Evolutionary conservation across 805 yeast genomes (phyloP), one percentile per base, ranked within the genome.

Genomic region (Wickerhamiella cacticola): DNA sequence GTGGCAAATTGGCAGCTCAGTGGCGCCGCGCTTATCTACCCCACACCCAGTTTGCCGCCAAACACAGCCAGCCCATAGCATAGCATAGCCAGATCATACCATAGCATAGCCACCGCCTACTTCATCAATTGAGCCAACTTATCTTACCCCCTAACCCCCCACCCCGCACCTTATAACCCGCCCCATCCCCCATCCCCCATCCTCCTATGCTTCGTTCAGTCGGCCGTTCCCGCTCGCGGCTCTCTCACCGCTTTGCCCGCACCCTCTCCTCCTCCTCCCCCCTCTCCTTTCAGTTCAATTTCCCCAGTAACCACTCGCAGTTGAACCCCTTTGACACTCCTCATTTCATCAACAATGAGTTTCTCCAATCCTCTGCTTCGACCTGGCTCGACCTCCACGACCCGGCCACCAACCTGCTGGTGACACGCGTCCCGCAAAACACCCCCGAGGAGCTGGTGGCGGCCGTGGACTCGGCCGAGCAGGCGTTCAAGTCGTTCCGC

Each of bases 321-420:
- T 55, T 63, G 38, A 49, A 48, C 15, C 49, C 51, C 28, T 63
- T 66, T 19, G 72, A 56, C 45, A 67, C 66, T 47, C 61, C 62
- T 46, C 56, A 58, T 44, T 68, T 59, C 53, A 53, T 68, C 41
- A 65, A 77, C 58, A 77, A 77, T 59, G 51, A 74, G 62, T 67
- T 74, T 48, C 64, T 73, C 51, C 67, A 70, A 53, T 70, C 77
- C 22, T 70, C 68, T 45, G 65, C 82, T 6, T 56, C 65, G 12
- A 68, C 69, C 52, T 74, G 86, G 86, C 77, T 72, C 57, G 85
- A 80, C 52, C 71, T 82, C 48, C 77, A 71, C 61, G 89, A 81
- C 61, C 89, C 89, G 19, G 82, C 88, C 50, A 81, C 89, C 48
- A 74, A 80, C 63, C 59, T 68, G 53, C 74, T 80, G 41, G 77